Percentiles rank a stretch among this genome's conserved stretches.
These are phyloP conservation scores for Hamigera avellanea DNA, from an alignment of 495 filamentous ascomycete genomes.

Conservation along the genomic window DNA sequence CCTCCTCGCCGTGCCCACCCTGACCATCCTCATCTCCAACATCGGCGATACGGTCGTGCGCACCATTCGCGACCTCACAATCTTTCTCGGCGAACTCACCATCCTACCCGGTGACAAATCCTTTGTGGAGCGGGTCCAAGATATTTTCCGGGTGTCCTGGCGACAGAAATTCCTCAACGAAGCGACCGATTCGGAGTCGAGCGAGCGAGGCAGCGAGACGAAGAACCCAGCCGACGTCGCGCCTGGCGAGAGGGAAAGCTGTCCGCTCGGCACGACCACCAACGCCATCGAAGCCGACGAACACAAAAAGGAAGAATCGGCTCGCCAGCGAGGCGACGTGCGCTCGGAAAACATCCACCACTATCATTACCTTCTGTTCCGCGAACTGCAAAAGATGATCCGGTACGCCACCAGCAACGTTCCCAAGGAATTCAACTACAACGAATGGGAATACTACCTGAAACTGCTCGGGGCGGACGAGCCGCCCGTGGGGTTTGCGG, in stretches of 20 bases:
- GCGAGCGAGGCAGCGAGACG: slow-evolving; percentile 7
- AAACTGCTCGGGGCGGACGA: slow-evolving; percentile 64
- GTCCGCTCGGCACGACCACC: neutral
- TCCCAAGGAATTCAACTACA: slow-evolving; percentile 59
- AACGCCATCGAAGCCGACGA: slow-evolving; percentile 20
- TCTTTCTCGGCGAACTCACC: slow-evolving; percentile 61
- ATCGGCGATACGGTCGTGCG: slow-evolving; percentile 59
- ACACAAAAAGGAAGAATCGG: slow-evolving; percentile 25
- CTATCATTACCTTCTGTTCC: slow-evolving; percentile 55
- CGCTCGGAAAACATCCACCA: slow-evolving; percentile 37
- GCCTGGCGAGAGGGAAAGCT: slow-evolving; percentile 3
- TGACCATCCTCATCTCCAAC: slow-evolving; percentile 76
- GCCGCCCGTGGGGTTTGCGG: slow-evolving; percentile 6
- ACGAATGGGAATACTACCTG: slow-evolving; percentile 76
- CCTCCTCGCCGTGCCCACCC: slow-evolving; percentile 66
- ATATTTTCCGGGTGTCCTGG: slow-evolving; percentile 9
- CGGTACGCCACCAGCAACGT: slow-evolving; percentile 47
- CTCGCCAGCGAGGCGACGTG: slow-evolving; percentile 29
- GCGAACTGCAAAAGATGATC: slow-evolving; percentile 56
- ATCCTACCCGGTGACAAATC: slow-evolving; percentile 57
- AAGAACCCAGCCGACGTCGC: slow-evolving; percentile 1
- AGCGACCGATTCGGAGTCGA: slow-evolving; percentile 2
- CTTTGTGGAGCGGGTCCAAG: slow-evolving; percentile 10
- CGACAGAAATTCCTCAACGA: slow-evolving; percentile 14
- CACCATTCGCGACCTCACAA: slow-evolving; percentile 52